Percentiles rank a stretch among this genome's conserved stretches.
phyloP scores from a whole-genome alignment of 805 yeast genomes.

The Lipomyces sp. region DNA sequence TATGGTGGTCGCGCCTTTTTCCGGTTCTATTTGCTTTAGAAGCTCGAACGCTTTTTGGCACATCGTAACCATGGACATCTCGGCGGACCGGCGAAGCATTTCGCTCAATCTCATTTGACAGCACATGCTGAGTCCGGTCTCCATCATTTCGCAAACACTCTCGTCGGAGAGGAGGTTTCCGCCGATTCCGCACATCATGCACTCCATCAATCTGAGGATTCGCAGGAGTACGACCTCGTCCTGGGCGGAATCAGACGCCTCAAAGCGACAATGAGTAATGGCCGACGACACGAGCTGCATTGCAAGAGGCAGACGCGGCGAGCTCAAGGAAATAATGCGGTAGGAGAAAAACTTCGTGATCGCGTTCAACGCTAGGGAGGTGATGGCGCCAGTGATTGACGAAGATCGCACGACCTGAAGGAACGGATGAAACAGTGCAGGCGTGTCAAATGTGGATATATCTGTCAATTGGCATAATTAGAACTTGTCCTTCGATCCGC shows the following conservation, averaged over 20 bases:
- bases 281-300: conserved; percentile 68
- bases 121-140: conserved; percentile 86
- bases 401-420: conserved; percentile 78
- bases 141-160: conserved; percentile 80
- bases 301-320: conserved; percentile 55
- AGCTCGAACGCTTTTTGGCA: conserved; percentile 66
- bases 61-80: conserved; percentile 67
- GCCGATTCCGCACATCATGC: conserved; percentile 59
- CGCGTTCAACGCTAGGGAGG: conserved; percentile 74
- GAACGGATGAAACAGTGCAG: conserved; percentile 82
- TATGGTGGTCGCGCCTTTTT: conserved; percentile 34
- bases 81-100: conserved; percentile 83
- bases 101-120: conserved; percentile 91
- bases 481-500: no score
- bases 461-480: conserved; percentile 24
- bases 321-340: conserved; percentile 55
- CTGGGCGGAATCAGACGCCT: conserved; percentile 86
- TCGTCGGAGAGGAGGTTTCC: conserved; percentile 73
- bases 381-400: conserved; percentile 79
- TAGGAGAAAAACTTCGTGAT: conserved; percentile 69
- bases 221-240: conserved; percentile 89
- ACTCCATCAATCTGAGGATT: conserved; percentile 71
- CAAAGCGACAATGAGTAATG: conserved; percentile 90
- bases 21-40: conserved; percentile 54
- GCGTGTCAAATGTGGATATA: conserved; percentile 59